Evolutionary conservation across 2,329 filamentous ascomycete genomes (phyloP), one percentile per base, ranked within the genome.

Genomic region (Fusarium piperis): DNA sequence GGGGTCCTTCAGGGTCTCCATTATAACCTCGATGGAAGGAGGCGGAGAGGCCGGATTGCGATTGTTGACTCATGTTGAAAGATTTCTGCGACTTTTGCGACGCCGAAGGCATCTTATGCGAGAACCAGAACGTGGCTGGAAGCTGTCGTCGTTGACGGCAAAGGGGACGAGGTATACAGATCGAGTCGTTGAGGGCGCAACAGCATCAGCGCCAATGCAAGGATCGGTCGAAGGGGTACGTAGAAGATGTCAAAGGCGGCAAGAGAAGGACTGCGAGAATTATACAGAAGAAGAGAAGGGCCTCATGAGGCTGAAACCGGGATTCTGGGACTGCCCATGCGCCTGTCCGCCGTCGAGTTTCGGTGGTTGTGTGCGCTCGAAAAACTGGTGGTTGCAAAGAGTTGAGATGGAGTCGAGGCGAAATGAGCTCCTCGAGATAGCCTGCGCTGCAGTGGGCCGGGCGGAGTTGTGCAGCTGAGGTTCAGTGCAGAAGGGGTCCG

Each of bases 71-170:
- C 86, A 89, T 87, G 70, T 80, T 81, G 77, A 88, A 89, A 53
- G 87, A 88, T 60, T 88, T 85, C 68, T 89, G 87, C 9, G 86
- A 88, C 6, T 86, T 83, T 76, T 87, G 86, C 64, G 85, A 85
- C 76, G 85, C 83, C 60, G 83, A 82, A 62, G 82, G 78, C 79
- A 82, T 82, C 58, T 69, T 74, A 62, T 58, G 48, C 53, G 51
- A 51, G 15, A 41, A 44, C 33, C 35, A 16, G 44, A 36, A 51
- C 33, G 51, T 48, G 33, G n/a, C 30, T 36, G 48, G 38, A 41
- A 30, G 18, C 20, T 44, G 48, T 23, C 32, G 36, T 59, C 18
- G 33, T 59, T 52, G 35, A 20, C 35, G 59, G 38, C 12, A 39
- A 26, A 44, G 33, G 20, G 33, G 51, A 32, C 13, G 12, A n/a